Evolutionary conservation across 2,329 filamentous ascomycete species (phyloP), one percentile per base, ranked within the genome.

Genomic region (Truncatella angustata): DNA sequence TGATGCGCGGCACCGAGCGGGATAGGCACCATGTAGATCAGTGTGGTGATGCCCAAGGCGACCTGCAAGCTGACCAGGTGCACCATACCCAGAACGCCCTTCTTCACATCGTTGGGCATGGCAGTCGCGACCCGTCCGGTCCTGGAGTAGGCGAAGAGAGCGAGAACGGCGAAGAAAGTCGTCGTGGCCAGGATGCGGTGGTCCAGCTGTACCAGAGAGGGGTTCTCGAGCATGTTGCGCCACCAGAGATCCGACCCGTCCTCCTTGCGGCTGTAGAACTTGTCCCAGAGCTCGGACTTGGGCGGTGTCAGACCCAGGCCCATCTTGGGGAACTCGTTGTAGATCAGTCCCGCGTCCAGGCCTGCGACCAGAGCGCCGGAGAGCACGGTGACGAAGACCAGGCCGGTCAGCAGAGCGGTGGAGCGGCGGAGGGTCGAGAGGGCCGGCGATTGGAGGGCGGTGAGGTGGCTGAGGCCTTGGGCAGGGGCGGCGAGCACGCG

Each of bases 281-380:
- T 77, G 64, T 93, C 87, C 70, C 90, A 91, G 28, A 97, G 84
- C 73, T 97, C 93, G 9, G 83, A 79, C 64, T 80, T 84, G 1
- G 93, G 93, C 1, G 93, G 93, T 0, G 90, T 80, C 20, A 96
- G 75, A 10, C 91, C 91, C 3, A 84, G 72, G 7, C 94, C 94
- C 94, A 99, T 99, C 72, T 82, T 90, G 5, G 94, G 94, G 70
- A 99, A 97, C 71, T 99, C 91, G 69, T 99, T 99, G 78, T 99
- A 99, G 72, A 99, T 97, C 52, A 99, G 79, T 7, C 94, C 94
- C 7, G 94, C 94, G 66, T 99, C 94, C 12, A 99, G 85, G 28
- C 94, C 94, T 5, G 94, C 94, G 28, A 99, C 94, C 2, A 99
- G 81, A 4, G 87, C 93, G 50, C 93, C 94, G 4, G 94, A 97